Base-by-base conservation (phyloP, 164 flowering plant genomes). In the Santalum album region DNA sequence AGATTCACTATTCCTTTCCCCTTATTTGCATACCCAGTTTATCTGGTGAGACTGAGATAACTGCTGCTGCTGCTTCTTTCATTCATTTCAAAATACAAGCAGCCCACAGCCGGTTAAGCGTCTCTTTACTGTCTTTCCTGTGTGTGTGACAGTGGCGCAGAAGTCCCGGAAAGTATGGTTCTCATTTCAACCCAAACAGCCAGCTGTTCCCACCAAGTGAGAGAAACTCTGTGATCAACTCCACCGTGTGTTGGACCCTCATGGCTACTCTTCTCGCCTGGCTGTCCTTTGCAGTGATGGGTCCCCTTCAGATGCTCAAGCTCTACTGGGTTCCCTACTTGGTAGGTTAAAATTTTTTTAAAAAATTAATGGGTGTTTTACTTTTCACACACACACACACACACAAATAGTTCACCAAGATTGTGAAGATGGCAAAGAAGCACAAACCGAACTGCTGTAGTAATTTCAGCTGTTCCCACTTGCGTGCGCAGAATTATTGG, bases 131-230 rank as follows among this genome's bases (percentile, higher is more conserved):
- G 9, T 29, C 9, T 29, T 29, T 9, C 34, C 34, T 9, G 9
- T 3, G 9, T 36, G 1, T 7, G 12, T 6, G 16, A 12, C 53
- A 50, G 53, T 50, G 53, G 53, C 35, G 35, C 26, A 14, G 53
- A 18, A 25, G 53, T 12, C 35, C 35, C 1, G 53, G 53, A 9
- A 25, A 50, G 19, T 16, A n/a, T 25, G 35, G 53, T 9, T 50
- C 53, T 19, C 53, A 50, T 26, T 50, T 50, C 53, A 25, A 50
- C 36, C 53, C 53, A 4, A 2, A 50, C 35, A 50, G 53, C 35
- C 5, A 25, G 22, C 18, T 50, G 53, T 50, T 50, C 35, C 34
- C 17, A 1, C 53, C 21, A 16, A 25, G 27, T 14, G 51, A 49
- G 51, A 22, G 51, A 17, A 23, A 25, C 11, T 6, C 25, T 3